phyloP scores from a whole-genome alignment of 305 asterid genomes.

The Fraxinus angustifolia region DNA sequence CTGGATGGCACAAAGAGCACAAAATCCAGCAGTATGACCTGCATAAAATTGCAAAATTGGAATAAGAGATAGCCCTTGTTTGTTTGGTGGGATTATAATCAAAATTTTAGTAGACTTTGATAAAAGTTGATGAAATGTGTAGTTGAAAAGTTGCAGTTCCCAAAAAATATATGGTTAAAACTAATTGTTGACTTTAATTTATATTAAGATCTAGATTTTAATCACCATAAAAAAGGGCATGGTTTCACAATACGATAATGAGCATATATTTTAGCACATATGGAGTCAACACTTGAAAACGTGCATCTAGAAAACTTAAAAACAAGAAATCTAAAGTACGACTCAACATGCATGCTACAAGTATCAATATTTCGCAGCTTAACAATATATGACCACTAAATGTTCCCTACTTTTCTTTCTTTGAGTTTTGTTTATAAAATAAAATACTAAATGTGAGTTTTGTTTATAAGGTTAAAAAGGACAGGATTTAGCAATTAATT shows the following conservation, averaged over 20 bases:
- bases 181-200: not conserved
- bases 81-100: not conserved
- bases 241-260: not conserved
- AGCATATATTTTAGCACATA: not conserved
- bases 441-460: not conserved
- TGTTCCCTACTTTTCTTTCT: not conserved
- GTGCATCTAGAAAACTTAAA: not conserved
- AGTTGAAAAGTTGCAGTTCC: not conserved
- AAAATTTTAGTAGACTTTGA: not conserved
- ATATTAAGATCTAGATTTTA: not conserved
- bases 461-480: not conserved
- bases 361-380: not conserved
- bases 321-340: not conserved
- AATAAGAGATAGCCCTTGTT: not conserved
- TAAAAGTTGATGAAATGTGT: not conserved
- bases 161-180: not conserved
- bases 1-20: conserved; percentile 98
- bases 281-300: not conserved
- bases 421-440: not conserved
- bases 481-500: not conserved
- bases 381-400: not conserved
- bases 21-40: conserved; percentile 93
- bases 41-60: conserved; percentile 31
- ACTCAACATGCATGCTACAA: not conserved
- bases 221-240: not conserved